These are phyloP conservation scores for Penicillium paradoxum DNA, from an alignment of 495 filamentous ascomycete genomes.

Conservation along the genomic window DNA sequence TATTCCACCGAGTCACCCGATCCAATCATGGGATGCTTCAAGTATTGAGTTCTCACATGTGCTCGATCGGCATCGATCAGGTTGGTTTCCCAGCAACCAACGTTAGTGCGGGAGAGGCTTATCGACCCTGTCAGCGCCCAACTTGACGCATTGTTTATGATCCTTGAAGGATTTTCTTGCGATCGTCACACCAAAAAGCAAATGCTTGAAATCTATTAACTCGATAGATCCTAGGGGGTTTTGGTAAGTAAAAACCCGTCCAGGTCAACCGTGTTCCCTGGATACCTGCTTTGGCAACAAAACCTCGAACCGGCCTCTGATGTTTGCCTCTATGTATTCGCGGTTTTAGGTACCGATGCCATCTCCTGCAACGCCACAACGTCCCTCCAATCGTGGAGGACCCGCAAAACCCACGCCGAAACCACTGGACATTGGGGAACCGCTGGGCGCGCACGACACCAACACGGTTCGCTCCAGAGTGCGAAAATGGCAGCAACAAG, in stretches of 20 bases:
- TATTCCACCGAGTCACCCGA: not conserved
- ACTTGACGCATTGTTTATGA: slow-evolving; percentile 7
- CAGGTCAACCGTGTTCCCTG: slow-evolving; percentile 5
- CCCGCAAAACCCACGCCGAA: slow-evolving; percentile 35
- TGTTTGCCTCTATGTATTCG: not conserved
- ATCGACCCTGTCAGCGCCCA: slow-evolving; percentile 5
- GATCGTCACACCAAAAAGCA: slow-evolving; percentile 1
- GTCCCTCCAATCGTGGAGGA: slow-evolving; percentile 39
- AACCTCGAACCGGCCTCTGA: slow-evolving; percentile 12
- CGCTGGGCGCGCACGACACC: slow-evolving; percentile 50
- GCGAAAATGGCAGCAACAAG: slow-evolving; percentile 70
- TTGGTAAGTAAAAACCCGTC: slow-evolving; percentile 5
- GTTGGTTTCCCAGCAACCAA: slow-evolving; percentile 10
- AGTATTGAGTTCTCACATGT: not conserved
- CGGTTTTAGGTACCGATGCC: slow-evolving; percentile 40
- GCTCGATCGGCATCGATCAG: slow-evolving; percentile 4
- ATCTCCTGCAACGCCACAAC: slow-evolving; percentile 37
- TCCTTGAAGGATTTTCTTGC: slow-evolving; percentile 2
- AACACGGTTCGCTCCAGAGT: slow-evolving; percentile 65
- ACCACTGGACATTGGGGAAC: slow-evolving; percentile 47
- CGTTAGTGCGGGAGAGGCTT: slow-evolving; percentile 9
- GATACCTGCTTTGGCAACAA: slow-evolving; percentile 9
- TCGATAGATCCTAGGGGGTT: not conserved
- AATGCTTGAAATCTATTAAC: slow-evolving; percentile 1
- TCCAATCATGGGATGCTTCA: not conserved